Evolutionary conservation across 164 flowering plant species (phyloP).

Genomic region (Berberis vulgaris): DNA sequence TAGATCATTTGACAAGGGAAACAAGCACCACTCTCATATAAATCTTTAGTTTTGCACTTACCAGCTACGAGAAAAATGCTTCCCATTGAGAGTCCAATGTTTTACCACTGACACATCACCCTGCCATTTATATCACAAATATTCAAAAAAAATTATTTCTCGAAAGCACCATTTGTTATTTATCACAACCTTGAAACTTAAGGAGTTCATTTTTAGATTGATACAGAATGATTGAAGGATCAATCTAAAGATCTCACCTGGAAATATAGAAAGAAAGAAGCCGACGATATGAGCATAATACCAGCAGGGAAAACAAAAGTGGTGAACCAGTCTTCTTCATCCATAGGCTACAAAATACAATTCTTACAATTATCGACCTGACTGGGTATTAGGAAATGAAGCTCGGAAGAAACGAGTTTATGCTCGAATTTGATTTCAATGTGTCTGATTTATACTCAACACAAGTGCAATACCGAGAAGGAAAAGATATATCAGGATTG

Average conservation of each 20-base stretch:
- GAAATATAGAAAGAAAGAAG: constrained; percentile 8
- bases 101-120: constrained; percentile 14
- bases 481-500: not conserved
- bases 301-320: constrained; percentile 13
- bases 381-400: not conserved
- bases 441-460: not conserved
- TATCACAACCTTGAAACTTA: not conserved
- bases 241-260: constrained; percentile 11
- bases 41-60: not conserved
- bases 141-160: not conserved
- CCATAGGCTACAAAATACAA: not conserved
- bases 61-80: constrained; percentile 10
- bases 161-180: not conserved
- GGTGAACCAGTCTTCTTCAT: constrained; percentile 15
- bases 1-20: not conserved
- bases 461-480: not conserved
- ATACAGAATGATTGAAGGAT: too few relatives aligned
- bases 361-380: not conserved
- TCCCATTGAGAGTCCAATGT: constrained; percentile 18
- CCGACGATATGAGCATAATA: constrained; percentile 14
- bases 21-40: not conserved
- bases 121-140: constrained; percentile 1
- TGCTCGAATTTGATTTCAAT: not conserved
- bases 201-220: not conserved
- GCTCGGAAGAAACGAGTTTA: not conserved